Evolutionary conservation across 306 rosid species (phyloP).

Genomic region (Urtica urens): DNA sequence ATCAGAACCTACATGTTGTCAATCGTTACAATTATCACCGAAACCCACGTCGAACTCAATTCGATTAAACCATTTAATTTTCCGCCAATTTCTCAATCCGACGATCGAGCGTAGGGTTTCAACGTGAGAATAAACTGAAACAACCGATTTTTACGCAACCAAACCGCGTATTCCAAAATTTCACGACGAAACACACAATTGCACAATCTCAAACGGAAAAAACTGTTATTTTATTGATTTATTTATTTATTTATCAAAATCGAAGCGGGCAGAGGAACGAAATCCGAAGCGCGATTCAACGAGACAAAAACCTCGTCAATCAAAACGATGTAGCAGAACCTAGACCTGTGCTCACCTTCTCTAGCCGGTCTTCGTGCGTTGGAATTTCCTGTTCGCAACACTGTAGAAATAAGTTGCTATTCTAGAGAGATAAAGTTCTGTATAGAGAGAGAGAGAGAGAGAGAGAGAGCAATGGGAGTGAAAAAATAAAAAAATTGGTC

Average conservation of each 20-base stretch:
- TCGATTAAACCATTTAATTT: slow-evolving; percentile 17
- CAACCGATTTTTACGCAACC: slow-evolving; percentile 9
- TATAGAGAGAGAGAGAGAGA: slow-evolving; percentile 19
- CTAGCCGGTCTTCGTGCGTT: not conserved
- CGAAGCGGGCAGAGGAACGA: slow-evolving; percentile 10
- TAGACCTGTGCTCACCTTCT: slow-evolving; percentile 4
- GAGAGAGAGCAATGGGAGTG: slow-evolving; percentile 7
- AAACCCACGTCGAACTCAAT: slow-evolving; percentile 15
- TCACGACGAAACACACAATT: not conserved
- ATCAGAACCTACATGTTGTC: not conserved
- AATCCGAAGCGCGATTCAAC: slow-evolving; percentile 7
- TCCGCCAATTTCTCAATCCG: slow-evolving; percentile 16
- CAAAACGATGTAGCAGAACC: slow-evolving; percentile 27
- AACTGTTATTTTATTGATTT: too few species aligned
- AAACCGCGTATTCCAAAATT: slow-evolving; percentile 1
- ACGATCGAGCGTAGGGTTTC: slow-evolving; percentile 26
- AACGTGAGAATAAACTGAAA: slow-evolving; percentile 9
- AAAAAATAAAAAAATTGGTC: too few species aligned
- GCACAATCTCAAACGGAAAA: not conserved
- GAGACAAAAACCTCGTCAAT: slow-evolving; percentile 40
- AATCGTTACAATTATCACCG: not conserved
- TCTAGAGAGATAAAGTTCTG: slow-evolving; percentile 28
- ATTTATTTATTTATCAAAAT: too few species aligned
- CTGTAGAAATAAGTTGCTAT: slow-evolving; percentile 42
- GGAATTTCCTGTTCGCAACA: slow-evolving; percentile 18